A percentile compares a stretch with the other conserved stretches of the same genome.
Evolutionary conservation across 2,329 filamentous ascomycete genomes (phyloP).

Genomic region (Orbilia javanica): DNA sequence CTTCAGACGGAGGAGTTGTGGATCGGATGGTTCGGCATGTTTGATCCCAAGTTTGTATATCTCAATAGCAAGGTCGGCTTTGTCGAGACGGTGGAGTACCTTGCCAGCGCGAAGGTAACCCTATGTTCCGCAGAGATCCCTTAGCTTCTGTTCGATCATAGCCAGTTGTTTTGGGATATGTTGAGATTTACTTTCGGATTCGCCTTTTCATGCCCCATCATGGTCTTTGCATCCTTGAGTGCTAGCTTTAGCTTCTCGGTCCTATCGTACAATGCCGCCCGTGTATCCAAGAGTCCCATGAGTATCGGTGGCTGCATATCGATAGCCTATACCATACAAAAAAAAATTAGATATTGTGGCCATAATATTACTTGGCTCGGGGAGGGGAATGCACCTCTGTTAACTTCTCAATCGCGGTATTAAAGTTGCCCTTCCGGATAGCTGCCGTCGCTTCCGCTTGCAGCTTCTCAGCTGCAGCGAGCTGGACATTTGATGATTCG

Average conservation of each 20-base stretch:
- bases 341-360: neutral
- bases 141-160: neutral
- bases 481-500: constrained; percentile 51
- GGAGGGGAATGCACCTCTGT: constrained; percentile 47
- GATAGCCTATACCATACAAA: constrained; percentile 23
- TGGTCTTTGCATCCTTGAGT: constrained; percentile 60
- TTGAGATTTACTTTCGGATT: constrained; percentile 18
- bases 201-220: constrained; percentile 60
- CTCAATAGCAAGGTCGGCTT: constrained; percentile 69
- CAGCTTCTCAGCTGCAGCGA: constrained; percentile 56
- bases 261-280: constrained; percentile 61
- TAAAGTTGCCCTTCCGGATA: constrained; percentile 58
- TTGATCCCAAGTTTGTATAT: constrained; percentile 73
- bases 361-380: neutral
- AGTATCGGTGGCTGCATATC: constrained; percentile 57
- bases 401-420: constrained; percentile 58
- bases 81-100: constrained; percentile 65
- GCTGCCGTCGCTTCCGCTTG: constrained; percentile 56
- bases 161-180: neutral
- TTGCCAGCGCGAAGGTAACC: constrained; percentile 69
- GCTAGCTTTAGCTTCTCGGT: constrained; percentile 50
- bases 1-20: constrained; percentile 63
- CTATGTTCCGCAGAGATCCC: neutral
- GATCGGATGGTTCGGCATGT: constrained; percentile 66
- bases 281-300: constrained; percentile 58